phyloP scores from a whole-genome alignment of 768 basidiomycete genomes.

The Naganishia vaughanmartiniae region DNA sequence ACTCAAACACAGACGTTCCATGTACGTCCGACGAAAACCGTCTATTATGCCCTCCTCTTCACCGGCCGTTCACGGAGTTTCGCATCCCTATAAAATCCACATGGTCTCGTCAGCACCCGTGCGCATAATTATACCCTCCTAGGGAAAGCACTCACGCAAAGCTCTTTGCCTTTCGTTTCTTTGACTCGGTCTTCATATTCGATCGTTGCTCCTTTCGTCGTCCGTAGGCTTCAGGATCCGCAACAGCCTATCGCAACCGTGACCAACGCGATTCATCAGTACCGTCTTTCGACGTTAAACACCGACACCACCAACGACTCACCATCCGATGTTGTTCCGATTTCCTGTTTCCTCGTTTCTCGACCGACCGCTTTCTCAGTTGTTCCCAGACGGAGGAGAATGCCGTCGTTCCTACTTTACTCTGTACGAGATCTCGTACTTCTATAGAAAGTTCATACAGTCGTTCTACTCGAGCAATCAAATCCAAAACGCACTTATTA shows the following conservation, averaged over 20 bases:
- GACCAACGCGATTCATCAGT: background rate
- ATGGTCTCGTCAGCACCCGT: background rate
- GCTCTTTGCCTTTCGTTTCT: slow-evolving; percentile 65
- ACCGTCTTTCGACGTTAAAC: too few relatives aligned
- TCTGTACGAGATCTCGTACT: slow-evolving; percentile 79
- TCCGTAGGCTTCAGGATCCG: slow-evolving; percentile 73
- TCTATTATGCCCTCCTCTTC: slow-evolving; percentile 30
- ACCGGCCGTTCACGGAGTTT: slow-evolving; percentile 43
- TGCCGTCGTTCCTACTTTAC: slow-evolving; percentile 79
- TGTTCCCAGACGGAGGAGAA: slow-evolving; percentile 77
- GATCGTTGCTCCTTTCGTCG: slow-evolving; percentile 71
- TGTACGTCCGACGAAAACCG: background rate
- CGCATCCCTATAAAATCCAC: slow-evolving; percentile 30
- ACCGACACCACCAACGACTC: slow-evolving; percentile 56
- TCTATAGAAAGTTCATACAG: slow-evolving; percentile 76
- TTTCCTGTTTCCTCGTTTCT: slow-evolving; percentile 70
- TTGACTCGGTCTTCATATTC: slow-evolving; percentile 74
- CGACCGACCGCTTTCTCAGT: slow-evolving; percentile 69
- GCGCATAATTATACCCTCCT: background rate
- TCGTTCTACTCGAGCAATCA: slow-evolving; percentile 60
- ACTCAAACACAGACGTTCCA: background rate
- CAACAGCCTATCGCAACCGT: slow-evolving; percentile 56
- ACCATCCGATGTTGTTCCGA: slow-evolving; percentile 61
- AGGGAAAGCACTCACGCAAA: slow-evolving; percentile 36
- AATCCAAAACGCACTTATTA: background rate